Percentiles rank a stretch among this genome's conserved stretches.
phyloP scores from a whole-genome alignment of 129 eudicot species.

The Tagetes erecta region DNA sequence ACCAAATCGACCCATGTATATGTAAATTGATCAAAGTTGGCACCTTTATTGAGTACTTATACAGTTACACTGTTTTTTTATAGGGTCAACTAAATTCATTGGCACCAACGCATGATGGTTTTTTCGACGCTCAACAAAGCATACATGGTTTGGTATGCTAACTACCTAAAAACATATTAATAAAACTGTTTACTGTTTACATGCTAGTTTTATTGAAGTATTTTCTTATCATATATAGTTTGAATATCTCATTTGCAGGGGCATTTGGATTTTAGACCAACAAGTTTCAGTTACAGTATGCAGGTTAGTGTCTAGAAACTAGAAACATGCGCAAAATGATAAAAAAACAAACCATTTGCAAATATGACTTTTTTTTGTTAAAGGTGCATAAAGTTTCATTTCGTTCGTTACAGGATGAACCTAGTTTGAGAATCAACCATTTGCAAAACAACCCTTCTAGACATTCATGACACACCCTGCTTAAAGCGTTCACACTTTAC shows the following conservation, averaged over 20 bases:
- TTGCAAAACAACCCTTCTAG: conserved; percentile 54
- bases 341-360: background rate
- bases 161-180: background rate
- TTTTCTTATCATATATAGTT: conserved; percentile 4
- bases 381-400: too few species aligned
- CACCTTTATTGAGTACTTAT: conserved; percentile 10
- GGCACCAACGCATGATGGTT: conserved; percentile 45
- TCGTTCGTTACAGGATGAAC: conserved; percentile 55
- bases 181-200: background rate
- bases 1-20: background rate
- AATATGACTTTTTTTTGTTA: too few species aligned
- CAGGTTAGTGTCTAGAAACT: conserved; percentile 44
- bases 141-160: conserved; percentile 44
- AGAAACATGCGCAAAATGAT: background rate
- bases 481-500: background rate
- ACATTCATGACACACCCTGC: conserved; percentile 42
- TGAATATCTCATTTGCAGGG: conserved; percentile 40
- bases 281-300: conserved; percentile 54
- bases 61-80: background rate
- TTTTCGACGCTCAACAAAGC: conserved; percentile 42
- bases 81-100: conserved; percentile 43
- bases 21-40: conserved; percentile 11
- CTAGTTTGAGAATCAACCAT: conserved; percentile 56
- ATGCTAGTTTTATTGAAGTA: background rate
- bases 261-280: conserved; percentile 67